Percentiles rank a stretch among this genome's conserved stretches.
phyloP scores from a whole-genome alignment of 257 asterid species.

The Eustoma russellianum region DNA sequence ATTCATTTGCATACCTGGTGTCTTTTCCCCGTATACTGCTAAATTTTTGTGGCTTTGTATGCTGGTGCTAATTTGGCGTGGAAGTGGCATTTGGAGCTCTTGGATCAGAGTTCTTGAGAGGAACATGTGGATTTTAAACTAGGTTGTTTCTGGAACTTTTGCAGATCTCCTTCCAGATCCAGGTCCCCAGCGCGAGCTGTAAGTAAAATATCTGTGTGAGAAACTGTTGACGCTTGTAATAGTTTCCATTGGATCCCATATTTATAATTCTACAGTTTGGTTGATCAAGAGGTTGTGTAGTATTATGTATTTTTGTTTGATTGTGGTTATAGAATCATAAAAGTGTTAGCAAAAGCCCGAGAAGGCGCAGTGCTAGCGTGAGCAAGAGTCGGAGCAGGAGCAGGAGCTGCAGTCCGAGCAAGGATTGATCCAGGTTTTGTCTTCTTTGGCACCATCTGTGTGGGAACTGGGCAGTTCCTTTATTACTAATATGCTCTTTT shows the following conservation, averaged over 20 bases:
- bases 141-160: slow-evolving; percentile 95
- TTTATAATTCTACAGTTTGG: neutral
- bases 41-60: slow-evolving; percentile 39
- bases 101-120: slow-evolving; percentile 78
- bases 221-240: slow-evolving; percentile 1
- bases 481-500: too few species aligned
- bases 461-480: too few species aligned
- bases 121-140: slow-evolving; percentile 80
- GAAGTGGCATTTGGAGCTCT: slow-evolving; percentile 71
- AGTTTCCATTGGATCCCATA: neutral
- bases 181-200: slow-evolving; percentile 82
- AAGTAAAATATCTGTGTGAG: slow-evolving; percentile 29
- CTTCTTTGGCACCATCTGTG: too few species aligned
- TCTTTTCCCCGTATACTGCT: slow-evolving; percentile 18
- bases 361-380: slow-evolving; percentile 31
- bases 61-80: slow-evolving; percentile 64
- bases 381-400: slow-evolving; percentile 45
- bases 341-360: slow-evolving; percentile 55
- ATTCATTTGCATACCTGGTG: slow-evolving; percentile 19
- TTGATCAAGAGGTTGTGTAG: neutral
- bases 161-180: slow-evolving; percentile 99
- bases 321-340: slow-evolving; percentile 42
- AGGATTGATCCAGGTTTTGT: slow-evolving; percentile 58
- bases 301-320: slow-evolving; percentile 7
- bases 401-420: slow-evolving; percentile 60